Conservation (phyloP, 1,139 yeast species). For the Sugiyamaella neomexicana region DNA sequence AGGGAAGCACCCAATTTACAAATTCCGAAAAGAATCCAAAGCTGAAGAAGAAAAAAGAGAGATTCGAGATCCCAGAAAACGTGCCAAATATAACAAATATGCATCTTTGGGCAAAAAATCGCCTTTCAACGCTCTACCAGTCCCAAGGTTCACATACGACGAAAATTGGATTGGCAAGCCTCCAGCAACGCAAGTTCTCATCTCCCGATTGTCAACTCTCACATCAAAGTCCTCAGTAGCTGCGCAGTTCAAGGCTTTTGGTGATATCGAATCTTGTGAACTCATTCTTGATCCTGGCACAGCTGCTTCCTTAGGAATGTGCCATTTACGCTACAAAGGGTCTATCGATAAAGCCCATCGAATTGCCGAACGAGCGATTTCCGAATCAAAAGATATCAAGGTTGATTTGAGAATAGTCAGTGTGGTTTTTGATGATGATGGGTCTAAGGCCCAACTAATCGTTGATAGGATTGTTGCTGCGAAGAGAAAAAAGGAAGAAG, state of each 20-base stretch:
- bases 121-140: slow-evolving; percentile 45
- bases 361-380: slow-evolving; percentile 47
- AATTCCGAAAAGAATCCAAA: slow-evolving; percentile 13
- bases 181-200: slow-evolving; percentile 68
- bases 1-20: slow-evolving; percentile 45
- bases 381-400: slow-evolving; percentile 36
- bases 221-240: slow-evolving; percentile 50
- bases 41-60: slow-evolving; percentile 16
- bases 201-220: slow-evolving; percentile 61
- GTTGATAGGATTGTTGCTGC: slow-evolving; percentile 26
- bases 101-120: slow-evolving; percentile 37
- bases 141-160: slow-evolving; percentile 57
- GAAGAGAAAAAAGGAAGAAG: slow-evolving; percentile 10
- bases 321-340: slow-evolving; percentile 64
- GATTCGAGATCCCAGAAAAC: slow-evolving; percentile 46
- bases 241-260: slow-evolving; percentile 61
- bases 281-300: slow-evolving; percentile 69
- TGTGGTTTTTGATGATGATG: slow-evolving; percentile 41
- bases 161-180: slow-evolving; percentile 72
- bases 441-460: slow-evolving; percentile 33
- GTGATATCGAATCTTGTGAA: slow-evolving; percentile 58
- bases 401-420: slow-evolving; percentile 39
- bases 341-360: slow-evolving; percentile 53
- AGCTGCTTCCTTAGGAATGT: slow-evolving; percentile 80
- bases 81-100: slow-evolving; percentile 23